Evolutionary conservation across 441 rosid species (phyloP).

Genomic region (Croton laevigatus): DNA sequence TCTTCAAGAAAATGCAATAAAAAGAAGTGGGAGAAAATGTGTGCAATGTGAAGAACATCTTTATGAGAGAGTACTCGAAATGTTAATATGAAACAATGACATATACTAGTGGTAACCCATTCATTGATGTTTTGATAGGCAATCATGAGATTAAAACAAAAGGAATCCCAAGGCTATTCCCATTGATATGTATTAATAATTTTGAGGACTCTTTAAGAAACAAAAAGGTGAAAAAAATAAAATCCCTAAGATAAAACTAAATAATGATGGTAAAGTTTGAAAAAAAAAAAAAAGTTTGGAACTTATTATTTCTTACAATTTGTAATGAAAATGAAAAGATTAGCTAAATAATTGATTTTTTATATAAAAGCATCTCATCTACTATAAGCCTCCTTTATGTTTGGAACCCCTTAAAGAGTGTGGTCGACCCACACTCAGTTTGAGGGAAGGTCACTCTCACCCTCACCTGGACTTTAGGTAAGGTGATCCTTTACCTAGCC

Average conservation of each 20-base stretch:
- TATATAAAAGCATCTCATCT: too few species aligned
- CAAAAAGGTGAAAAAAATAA: not conserved
- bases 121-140: slow-evolving; percentile 3
- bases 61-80: not conserved
- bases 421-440: too few species aligned
- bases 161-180: not conserved
- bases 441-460: too few species aligned
- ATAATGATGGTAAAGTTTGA: not conserved
- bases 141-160: slow-evolving; percentile 1
- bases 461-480: too few species aligned
- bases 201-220: slow-evolving; percentile 6
- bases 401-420: too few species aligned
- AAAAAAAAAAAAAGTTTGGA: too few species aligned
- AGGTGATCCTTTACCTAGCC: too few species aligned
- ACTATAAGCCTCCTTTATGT: too few species aligned
- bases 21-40: not conserved
- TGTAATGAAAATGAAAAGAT: too few species aligned
- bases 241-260: not conserved
- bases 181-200: slow-evolving; percentile 2
- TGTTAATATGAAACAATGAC: not conserved
- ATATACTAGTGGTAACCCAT: slow-evolving; percentile 7
- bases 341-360: too few species aligned
- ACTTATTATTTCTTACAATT: too few species aligned
- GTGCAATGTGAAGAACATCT: not conserved
- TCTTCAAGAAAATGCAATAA: not conserved